phyloP scores from a whole-genome alignment of 768 basidiomycete genomes.

The Russula emetica region DNA sequence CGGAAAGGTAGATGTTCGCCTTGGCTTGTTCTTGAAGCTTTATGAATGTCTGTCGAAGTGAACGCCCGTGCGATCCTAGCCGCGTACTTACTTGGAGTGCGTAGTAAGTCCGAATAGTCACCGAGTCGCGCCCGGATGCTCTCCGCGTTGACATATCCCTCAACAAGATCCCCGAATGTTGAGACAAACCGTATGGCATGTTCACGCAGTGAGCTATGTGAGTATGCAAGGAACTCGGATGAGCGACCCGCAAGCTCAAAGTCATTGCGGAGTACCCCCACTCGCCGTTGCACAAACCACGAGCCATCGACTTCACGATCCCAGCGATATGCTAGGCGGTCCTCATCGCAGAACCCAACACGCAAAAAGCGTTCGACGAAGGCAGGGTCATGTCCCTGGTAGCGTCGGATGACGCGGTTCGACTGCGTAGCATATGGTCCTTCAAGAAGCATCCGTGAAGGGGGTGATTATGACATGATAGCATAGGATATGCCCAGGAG shows the following conservation, averaged over 20 bases:
- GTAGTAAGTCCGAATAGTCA: constrained; percentile 50
- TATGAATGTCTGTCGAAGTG: constrained; percentile 71
- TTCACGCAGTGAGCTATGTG: constrained; percentile 68
- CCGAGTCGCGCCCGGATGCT: constrained; percentile 61
- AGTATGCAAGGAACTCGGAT: constrained; percentile 83
- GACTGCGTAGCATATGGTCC: constrained; percentile 74
- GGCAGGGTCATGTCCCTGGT: constrained; percentile 34
- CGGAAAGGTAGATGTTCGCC: constrained; percentile 52
- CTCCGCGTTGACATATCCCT: constrained; percentile 48
- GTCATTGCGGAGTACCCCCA: constrained; percentile 50
- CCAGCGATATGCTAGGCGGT: constrained; percentile 69
- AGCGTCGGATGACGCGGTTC: constrained; percentile 74
- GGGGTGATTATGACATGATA: constrained; percentile 73
- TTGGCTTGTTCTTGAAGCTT: constrained; percentile 59
- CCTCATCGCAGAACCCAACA: constrained; percentile 83
- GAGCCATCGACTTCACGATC: constrained; percentile 57
- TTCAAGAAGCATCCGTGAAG: constrained; percentile 67
- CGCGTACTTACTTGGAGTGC: constrained; percentile 70
- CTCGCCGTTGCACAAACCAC: constrained; percentile 43
- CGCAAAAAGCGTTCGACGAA: constrained; percentile 70
- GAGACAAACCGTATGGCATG: constrained; percentile 82
- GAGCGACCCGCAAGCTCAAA: constrained; percentile 58
- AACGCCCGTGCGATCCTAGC: constrained; percentile 82
- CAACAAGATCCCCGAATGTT: constrained; percentile 49
- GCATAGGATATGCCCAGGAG: constrained; percentile 52